Percentiles rank a stretch among this genome's conserved stretches.
Evolutionary conservation across 257 asterid genomes (phyloP).

Genomic region (Rehmannia glutinosa): DNA sequence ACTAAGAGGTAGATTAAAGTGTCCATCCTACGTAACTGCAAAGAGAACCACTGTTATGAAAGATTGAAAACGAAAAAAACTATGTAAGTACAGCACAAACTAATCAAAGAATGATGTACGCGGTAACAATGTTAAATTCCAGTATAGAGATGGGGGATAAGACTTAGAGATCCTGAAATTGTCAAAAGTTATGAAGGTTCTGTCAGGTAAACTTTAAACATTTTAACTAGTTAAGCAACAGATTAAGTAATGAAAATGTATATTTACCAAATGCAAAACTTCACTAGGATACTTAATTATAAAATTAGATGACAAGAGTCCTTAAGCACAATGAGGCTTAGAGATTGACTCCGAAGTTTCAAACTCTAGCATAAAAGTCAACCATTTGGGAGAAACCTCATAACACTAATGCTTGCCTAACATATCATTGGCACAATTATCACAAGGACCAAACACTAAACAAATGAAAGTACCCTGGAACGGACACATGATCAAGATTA

Average conservation of each 20-base stretch:
- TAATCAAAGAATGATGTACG: neutral
- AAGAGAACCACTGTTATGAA: constrained; percentile 1
- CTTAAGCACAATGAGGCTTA: neutral
- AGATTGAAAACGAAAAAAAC: neutral
- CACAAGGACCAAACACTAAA: neutral
- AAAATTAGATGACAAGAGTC: neutral
- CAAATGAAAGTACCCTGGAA: neutral
- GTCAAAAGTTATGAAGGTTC: neutral
- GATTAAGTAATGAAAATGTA: neutral
- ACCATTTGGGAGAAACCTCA: neutral
- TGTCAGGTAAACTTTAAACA: neutral
- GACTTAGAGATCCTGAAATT: neutral
- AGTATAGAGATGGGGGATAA: no score
- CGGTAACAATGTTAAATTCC: neutral
- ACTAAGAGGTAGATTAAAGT: constrained; percentile 79
- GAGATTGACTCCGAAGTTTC: neutral
- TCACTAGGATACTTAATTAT: neutral
- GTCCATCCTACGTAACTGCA: constrained; percentile 83
- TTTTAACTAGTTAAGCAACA: neutral
- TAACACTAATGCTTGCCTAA: neutral
- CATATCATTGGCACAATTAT: neutral
- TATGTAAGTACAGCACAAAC: neutral
- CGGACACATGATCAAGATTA: no score
- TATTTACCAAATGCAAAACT: neutral
- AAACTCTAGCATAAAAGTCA: no score